These are phyloP conservation scores for Malassezia yamatoensis DNA, from an alignment of 1,284 basidiomycete species.

Conservation along the genomic window DNA sequence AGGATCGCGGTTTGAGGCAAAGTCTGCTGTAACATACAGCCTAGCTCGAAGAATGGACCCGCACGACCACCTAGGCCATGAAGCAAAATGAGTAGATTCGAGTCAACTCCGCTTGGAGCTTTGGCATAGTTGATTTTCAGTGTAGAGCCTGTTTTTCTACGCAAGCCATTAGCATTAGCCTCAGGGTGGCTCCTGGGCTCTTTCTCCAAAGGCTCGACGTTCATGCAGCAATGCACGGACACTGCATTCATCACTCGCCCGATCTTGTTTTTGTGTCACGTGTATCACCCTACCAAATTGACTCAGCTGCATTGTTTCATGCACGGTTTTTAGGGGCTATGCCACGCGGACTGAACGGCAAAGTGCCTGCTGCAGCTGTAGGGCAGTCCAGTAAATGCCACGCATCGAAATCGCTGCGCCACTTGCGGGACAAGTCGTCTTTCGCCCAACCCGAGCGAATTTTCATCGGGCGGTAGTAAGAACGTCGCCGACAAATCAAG, in stretches of 20 bases:
- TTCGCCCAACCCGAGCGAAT: neutral
- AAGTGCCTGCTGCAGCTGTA: constrained; percentile 3
- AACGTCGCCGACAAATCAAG: neutral
- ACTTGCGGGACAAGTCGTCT: neutral
- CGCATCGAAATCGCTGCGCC: neutral
- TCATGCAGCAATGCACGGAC: neutral
- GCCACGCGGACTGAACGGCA: neutral
- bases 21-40: constrained; percentile 56
- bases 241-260: neutral
- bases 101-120: constrained; percentile 69
- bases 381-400: neutral
- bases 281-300: neutral
- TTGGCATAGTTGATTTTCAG: constrained; percentile 52
- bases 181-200: neutral
- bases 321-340: no score
- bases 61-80: constrained; percentile 83
- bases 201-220: neutral
- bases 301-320: no score
- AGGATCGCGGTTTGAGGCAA: constrained; percentile 77
- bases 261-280: neutral
- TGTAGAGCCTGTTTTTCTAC: neutral
- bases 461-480: neutral
- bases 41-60: constrained; percentile 64
- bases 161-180: neutral
- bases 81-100: constrained; percentile 72